Evolutionary conservation across 345 rosid species (phyloP).

Genomic region (Linum trigynum): DNA sequence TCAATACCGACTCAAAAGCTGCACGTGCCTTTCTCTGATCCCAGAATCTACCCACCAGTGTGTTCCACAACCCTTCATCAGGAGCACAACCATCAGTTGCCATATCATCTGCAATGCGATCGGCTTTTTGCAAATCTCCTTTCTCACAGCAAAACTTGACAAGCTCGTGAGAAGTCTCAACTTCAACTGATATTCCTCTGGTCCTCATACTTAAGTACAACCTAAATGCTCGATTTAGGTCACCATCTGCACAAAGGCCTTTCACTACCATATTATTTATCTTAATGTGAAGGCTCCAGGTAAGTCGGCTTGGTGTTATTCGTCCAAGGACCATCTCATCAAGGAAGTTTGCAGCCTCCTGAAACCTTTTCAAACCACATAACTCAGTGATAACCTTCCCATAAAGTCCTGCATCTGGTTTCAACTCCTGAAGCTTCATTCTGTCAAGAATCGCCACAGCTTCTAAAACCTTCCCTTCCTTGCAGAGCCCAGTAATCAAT

Average conservation of each 20-base stretch:
- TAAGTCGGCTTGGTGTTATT: slow-evolving; percentile 52
- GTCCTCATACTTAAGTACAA: slow-evolving; percentile 57
- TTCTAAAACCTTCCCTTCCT: slow-evolving; percentile 53
- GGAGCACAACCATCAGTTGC: slow-evolving; percentile 58
- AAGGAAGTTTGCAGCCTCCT: slow-evolving; percentile 72
- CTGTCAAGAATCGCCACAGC: slow-evolving; percentile 69
- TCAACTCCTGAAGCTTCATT: slow-evolving; percentile 87
- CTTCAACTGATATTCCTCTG: slow-evolving; percentile 56
- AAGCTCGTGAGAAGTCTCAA: slow-evolving; percentile 31
- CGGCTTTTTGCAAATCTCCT: slow-evolving; percentile 53
- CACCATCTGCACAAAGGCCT: slow-evolving; percentile 43
- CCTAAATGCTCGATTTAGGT: slow-evolving; percentile 42
- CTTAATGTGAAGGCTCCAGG: slow-evolving; percentile 68
- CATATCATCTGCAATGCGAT: slow-evolving; percentile 57
- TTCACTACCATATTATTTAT: slow-evolving; percentile 46
- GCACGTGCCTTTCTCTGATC: slow-evolving; percentile 18
- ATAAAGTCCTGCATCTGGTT: slow-evolving; percentile 73
- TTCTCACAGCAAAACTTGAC: slow-evolving; percentile 45
- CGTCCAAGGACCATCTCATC: slow-evolving; percentile 75
- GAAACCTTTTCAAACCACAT: slow-evolving; percentile 44
- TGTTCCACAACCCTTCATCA: slow-evolving; percentile 43
- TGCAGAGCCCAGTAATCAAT: slow-evolving; percentile 65
- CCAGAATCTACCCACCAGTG: slow-evolving; percentile 36
- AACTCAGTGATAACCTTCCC: slow-evolving; percentile 61
- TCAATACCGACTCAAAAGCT: slow-evolving; percentile 10